These are phyloP conservation scores for Exophiala bonariae DNA, from an alignment of 2,329 filamentous ascomycete genomes.

Conservation along the genomic window DNA sequence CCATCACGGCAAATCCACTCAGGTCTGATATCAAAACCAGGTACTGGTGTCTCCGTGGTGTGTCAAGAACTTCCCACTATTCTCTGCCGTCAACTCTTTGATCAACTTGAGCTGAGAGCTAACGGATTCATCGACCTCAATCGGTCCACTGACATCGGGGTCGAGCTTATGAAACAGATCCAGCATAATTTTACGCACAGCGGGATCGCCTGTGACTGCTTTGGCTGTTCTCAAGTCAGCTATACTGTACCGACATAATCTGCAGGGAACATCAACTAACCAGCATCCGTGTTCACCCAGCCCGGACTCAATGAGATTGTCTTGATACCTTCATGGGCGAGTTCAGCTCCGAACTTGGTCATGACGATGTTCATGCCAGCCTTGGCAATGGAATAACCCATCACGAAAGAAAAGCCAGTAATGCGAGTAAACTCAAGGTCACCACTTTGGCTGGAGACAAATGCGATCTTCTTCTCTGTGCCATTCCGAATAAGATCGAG, in stretches of 20 bases:
- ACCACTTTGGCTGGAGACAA: constrained; percentile 40
- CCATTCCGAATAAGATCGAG: constrained; percentile 42
- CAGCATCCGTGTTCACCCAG: constrained; percentile 30
- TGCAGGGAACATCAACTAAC: constrained; percentile 12
- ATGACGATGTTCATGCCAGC: constrained; percentile 42
- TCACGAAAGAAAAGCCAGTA: constrained; percentile 13
- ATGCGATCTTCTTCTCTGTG: constrained; percentile 43
- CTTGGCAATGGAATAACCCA: constrained; percentile 41
- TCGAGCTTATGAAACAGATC: constrained; percentile 25
- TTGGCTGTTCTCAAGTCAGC: constrained; percentile 14
- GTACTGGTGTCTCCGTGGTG: constrained; percentile 27
- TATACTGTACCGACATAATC: constrained; percentile 7
- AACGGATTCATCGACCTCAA: constrained; percentile 31
- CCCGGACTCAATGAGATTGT: constrained; percentile 37
- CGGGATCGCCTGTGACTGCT: constrained; percentile 16
- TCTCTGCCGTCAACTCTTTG: constrained; percentile 23
- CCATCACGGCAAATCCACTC: constrained; percentile 10
- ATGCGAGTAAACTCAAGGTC: constrained; percentile 28
- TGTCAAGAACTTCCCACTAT: constrained; percentile 28
- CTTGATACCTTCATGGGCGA: constrained; percentile 34
- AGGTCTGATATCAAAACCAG: constrained; percentile 16
- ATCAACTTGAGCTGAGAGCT: constrained; percentile 29
- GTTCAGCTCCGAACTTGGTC: constrained; percentile 42
- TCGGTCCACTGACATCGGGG: constrained; percentile 27
- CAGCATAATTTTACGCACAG: constrained; percentile 25